Conservation (phyloP, 2,329 filamentous ascomycete genomes). For the Cladosporium colombiae region DNA sequence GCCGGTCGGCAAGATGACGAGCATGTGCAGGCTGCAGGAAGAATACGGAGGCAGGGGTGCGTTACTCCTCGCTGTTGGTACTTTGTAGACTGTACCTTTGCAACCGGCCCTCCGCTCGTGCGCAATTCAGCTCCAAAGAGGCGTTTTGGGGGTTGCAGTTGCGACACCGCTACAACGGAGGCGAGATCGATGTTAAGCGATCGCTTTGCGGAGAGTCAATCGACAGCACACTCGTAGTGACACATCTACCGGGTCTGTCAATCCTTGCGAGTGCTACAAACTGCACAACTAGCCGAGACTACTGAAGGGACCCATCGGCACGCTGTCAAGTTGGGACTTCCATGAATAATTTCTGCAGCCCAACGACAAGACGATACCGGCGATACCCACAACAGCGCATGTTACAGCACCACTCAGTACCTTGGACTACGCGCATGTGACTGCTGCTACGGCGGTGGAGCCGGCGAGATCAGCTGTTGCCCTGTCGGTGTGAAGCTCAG, state of each 20-base stretch:
- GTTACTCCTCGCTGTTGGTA: not conserved
- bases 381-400: conserved; percentile 1
- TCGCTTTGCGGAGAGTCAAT: conserved; percentile 1
- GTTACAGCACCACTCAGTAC: not conserved
- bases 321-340: not conserved
- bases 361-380: conserved; percentile 1
- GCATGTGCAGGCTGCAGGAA: conserved; percentile 1
- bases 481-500: conserved; percentile 11
- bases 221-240: not conserved
- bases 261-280: not conserved
- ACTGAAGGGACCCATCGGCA: not conserved
- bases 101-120: conserved; percentile 1
- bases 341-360: conserved; percentile 9
- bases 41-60: conserved; percentile 14
- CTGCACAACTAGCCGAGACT: not conserved
- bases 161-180: conserved; percentile 12
- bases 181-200: conserved; percentile 10
- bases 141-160: conserved; percentile 3
- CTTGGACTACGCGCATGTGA: conserved; percentile 5
- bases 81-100: not conserved
- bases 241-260: conserved; percentile 2
- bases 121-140: not conserved
- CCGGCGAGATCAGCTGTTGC: conserved; percentile 2
- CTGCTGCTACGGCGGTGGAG: conserved; percentile 7
- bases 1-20: conserved; percentile 1